Conservation (phyloP, 2,329 filamentous ascomycete genomes). For the Pseudogymnoascus sp. region DNA sequence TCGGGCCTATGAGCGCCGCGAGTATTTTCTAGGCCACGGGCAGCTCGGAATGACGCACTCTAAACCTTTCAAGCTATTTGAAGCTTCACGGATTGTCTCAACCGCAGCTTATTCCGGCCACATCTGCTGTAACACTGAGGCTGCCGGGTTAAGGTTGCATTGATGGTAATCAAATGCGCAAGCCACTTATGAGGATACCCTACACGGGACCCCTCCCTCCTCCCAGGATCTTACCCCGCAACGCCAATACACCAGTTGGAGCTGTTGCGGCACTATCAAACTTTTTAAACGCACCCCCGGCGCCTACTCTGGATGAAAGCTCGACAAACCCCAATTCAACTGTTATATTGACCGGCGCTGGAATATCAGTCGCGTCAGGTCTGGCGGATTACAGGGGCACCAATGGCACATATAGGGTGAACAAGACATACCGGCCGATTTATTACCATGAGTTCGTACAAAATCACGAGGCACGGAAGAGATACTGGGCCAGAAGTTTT, state of each 20-base stretch:
- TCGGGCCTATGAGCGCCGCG: neutral
- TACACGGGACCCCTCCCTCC: slow-evolving; percentile 76
- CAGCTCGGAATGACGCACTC: neutral
- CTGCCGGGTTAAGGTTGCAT: neutral
- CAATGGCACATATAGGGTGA: slow-evolving; percentile 86
- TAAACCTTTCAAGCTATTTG: neutral
- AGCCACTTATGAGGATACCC: slow-evolving; percentile 76
- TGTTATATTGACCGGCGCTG: slow-evolving; percentile 69
- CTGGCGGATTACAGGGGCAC: slow-evolving; percentile 86
- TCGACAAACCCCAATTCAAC: slow-evolving; percentile 38
- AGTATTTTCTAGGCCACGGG: neutral
- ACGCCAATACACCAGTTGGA: slow-evolving; percentile 60
- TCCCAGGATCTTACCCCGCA: slow-evolving; percentile 64
- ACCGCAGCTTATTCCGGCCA: neutral
- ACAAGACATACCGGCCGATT: slow-evolving; percentile 82
- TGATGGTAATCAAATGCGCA: slow-evolving; percentile 45
- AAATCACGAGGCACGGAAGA: slow-evolving; percentile 75
- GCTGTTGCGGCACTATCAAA: slow-evolving; percentile 68
- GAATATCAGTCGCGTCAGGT: slow-evolving; percentile 87
- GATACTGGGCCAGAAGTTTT: slow-evolving; percentile 95
- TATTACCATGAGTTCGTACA: slow-evolving; percentile 85
- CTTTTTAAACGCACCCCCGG: slow-evolving; percentile 61
- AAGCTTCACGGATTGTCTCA: neutral
- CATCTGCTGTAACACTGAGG: neutral
- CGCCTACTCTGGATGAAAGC: slow-evolving; percentile 35